Conservation (phyloP, 176 grass and related monocot species). For the Elaeis guineensis region DNA sequence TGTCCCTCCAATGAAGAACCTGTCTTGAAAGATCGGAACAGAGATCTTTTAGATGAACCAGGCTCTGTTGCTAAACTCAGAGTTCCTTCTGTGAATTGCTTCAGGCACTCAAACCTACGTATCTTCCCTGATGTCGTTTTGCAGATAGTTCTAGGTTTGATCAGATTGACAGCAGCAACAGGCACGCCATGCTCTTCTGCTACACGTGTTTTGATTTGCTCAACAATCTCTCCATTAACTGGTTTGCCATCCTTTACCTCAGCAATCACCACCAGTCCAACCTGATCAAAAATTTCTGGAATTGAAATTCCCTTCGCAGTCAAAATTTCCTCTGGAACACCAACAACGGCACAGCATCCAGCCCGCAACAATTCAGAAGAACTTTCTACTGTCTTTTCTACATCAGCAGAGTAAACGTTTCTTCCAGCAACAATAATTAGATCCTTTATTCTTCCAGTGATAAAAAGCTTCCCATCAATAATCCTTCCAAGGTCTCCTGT, state of each 20-base stretch:
- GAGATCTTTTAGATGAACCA: conserved; percentile 23
- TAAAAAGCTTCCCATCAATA: conserved; percentile 56
- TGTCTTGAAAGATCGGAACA: conserved; percentile 62
- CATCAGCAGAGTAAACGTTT: conserved; percentile 68
- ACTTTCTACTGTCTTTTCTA: conserved; percentile 68
- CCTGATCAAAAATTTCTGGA: conserved; percentile 58
- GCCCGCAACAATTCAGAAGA: conserved; percentile 48
- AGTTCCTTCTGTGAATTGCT: conserved; percentile 49
- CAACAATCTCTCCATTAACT: conserved; percentile 30
- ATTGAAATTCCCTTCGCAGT: conserved; percentile 44
- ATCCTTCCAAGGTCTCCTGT: conserved; percentile 64
- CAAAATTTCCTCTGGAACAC: conserved; percentile 54
- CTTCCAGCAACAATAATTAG: conserved; percentile 69
- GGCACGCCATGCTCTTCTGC: conserved; percentile 60
- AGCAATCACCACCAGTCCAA: conserved; percentile 67
- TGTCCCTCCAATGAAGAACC: conserved; percentile 31
- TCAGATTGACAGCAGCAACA: conserved; percentile 56
- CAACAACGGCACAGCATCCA: conserved; percentile 65
- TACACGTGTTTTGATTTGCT: conserved; percentile 46
- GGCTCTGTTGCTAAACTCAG: conserved; percentile 32
- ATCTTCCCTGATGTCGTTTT: conserved; percentile 80
- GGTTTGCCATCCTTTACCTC: conserved; percentile 56
- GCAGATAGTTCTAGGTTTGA: conserved; percentile 65
- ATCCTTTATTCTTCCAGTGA: conserved; percentile 79
- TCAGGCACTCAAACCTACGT: conserved; percentile 62